Evolutionary conservation across 495 filamentous ascomycete genomes (phyloP).

Genomic region (Talaromyces trachyspermus): DNA sequence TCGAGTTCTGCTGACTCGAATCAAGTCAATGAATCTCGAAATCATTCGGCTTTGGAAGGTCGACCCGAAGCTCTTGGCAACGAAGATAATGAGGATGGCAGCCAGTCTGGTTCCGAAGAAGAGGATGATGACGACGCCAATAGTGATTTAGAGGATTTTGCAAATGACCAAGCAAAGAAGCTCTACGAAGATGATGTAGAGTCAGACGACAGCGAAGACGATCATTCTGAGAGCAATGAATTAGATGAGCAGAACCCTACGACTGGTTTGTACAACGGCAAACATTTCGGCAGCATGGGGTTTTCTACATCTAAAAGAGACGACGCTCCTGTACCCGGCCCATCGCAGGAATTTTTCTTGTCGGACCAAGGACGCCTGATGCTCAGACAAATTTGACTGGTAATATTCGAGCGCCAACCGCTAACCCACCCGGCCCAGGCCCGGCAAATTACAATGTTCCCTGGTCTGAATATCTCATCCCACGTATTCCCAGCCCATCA

Average conservation of each 20-base stretch:
- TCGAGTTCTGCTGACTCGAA: background rate
- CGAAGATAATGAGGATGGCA: background rate
- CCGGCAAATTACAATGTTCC: background rate
- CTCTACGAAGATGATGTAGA: background rate
- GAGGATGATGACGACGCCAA: background rate
- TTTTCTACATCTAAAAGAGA: background rate
- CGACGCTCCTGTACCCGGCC: too few relatives aligned
- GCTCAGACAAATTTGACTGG: too few relatives aligned
- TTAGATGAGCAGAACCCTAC: background rate
- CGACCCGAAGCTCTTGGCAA: background rate
- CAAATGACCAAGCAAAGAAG: background rate
- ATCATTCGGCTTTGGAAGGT: too few relatives aligned
- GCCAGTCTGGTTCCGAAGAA: background rate
- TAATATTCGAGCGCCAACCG: background rate
- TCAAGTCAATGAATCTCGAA: background rate
- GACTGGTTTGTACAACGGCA: too few relatives aligned
- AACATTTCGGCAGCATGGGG: background rate
- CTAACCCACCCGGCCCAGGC: background rate
- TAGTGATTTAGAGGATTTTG: background rate
- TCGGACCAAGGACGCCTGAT: too few relatives aligned
- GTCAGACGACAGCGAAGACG: background rate
- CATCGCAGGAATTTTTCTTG: too few relatives aligned
- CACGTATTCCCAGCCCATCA: slow-evolving; percentile 19
- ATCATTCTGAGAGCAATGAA: background rate
- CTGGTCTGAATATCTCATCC: background rate